These are phyloP conservation scores for Sarcodon aspratus DNA, from an alignment of 768 basidiomycete species.

Conservation along the genomic window DNA sequence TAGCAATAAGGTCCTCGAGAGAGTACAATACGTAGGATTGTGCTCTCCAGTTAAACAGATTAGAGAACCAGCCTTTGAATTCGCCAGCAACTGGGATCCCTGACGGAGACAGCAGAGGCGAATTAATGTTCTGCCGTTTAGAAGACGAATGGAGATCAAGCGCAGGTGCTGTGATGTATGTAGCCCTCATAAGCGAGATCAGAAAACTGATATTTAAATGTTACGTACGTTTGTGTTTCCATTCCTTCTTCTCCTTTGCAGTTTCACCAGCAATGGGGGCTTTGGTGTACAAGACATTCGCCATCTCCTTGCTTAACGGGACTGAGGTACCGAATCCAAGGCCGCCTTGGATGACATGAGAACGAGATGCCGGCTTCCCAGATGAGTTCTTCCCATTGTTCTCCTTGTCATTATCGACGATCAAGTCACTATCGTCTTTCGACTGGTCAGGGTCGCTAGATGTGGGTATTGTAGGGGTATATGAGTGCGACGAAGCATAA, in stretches of 20 bases:
- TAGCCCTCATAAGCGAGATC: not conserved
- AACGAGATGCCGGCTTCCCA: constrained; percentile 15
- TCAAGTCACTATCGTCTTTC: not conserved
- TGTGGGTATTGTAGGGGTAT: not conserved
- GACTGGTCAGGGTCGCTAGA: too few relatives aligned
- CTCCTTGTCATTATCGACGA: constrained; percentile 24
- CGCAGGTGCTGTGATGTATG: constrained; percentile 34
- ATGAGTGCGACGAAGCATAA: not conserved
- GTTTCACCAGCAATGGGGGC: constrained; percentile 20
- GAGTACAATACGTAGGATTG: constrained; percentile 48
- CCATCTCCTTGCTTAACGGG: constrained; percentile 36
- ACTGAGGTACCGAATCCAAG: constrained; percentile 21
- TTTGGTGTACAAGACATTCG: constrained; percentile 30
- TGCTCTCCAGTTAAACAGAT: constrained; percentile 86
- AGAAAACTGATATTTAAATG: not conserved
- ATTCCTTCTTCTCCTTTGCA: constrained; percentile 37
- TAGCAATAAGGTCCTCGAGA: constrained; percentile 39
- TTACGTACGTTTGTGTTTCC: constrained; percentile 44
- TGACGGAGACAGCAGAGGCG: constrained; percentile 40
- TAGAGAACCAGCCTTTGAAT: constrained; percentile 91
- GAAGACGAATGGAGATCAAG: constrained; percentile 39
- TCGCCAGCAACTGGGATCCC: constrained; percentile 45
- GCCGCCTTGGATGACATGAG: constrained; percentile 17
- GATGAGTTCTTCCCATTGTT: constrained; percentile 20
- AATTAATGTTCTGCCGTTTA: constrained; percentile 19